Percentiles rank a stretch among this genome's conserved stretches.
Conservation (phyloP, 23 red algal species). For the Cyanidium caldarium region DNA sequence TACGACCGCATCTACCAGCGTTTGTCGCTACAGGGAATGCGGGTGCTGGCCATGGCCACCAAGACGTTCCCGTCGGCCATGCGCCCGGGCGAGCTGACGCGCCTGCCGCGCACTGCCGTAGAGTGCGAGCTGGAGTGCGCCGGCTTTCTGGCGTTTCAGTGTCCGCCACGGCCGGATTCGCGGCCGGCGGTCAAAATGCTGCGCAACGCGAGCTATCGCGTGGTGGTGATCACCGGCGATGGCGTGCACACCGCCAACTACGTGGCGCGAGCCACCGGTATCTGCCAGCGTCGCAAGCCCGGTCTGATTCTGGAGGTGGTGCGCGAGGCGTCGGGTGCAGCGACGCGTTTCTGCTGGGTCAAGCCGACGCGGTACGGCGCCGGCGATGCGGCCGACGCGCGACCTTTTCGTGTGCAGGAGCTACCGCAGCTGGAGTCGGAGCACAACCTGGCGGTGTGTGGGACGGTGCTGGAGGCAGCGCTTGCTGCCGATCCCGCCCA, state of each 20-base stretch:
- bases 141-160: slow-evolving; percentile 85
- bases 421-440: slow-evolving; percentile 22
- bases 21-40: slow-evolving; percentile 57
- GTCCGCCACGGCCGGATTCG: slow-evolving; percentile 72
- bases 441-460: slow-evolving; percentile 73
- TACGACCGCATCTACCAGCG: slow-evolving; percentile 52
- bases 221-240: slow-evolving; percentile 90
- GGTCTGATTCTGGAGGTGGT: slow-evolving; percentile 50
- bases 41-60: slow-evolving; percentile 72
- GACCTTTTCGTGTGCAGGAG: neutral
- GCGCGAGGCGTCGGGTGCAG: slow-evolving; percentile 9
- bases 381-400: neutral
- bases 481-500: slow-evolving; percentile 1
- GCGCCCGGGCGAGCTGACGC: slow-evolving; percentile 12
- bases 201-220: slow-evolving; percentile 48
- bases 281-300: slow-evolving; percentile 31
- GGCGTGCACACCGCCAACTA: slow-evolving; percentile 71
- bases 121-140: slow-evolving; percentile 61
- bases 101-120: slow-evolving; percentile 31
- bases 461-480: slow-evolving; percentile 37
- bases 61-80: slow-evolving; percentile 32
- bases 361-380: neutral
- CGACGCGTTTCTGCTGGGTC: neutral
- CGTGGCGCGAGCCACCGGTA: slow-evolving; percentile 71
- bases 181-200: slow-evolving; percentile 43